These are phyloP conservation scores for Omphalea diandra DNA, from an alignment of 441 rosid species.

Conservation along the genomic window DNA sequence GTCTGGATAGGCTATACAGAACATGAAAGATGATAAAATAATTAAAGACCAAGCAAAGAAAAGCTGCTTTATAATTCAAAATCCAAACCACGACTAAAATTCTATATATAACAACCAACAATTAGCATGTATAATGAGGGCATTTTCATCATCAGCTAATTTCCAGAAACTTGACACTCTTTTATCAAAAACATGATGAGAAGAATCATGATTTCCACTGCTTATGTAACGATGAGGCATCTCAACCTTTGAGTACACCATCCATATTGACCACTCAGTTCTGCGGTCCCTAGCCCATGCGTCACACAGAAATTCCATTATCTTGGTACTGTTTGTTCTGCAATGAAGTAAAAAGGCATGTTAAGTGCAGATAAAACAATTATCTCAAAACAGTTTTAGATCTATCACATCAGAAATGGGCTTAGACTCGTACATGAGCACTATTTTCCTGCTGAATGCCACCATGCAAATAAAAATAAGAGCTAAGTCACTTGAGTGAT, in stretches of 20 bases:
- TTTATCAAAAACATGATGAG: conserved; percentile 49
- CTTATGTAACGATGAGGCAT: conserved; percentile 86
- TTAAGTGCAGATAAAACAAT: conserved; percentile 1
- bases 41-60: conserved; percentile 23
- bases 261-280: conserved; percentile 99
- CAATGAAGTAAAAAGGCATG: conserved; percentile 22
- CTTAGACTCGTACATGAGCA: neutral
- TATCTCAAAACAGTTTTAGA: neutral
- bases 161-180: conserved; percentile 65
- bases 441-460: neutral
- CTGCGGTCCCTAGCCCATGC: conserved; percentile 79
- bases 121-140: conserved; percentile 14
- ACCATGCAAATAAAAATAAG: neutral
- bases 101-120: neutral
- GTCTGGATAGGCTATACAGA: conserved; percentile 64
- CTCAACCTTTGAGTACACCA: conserved; percentile 88
- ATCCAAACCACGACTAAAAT: conserved; percentile 7
- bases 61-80: conserved; percentile 2
- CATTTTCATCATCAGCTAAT: conserved; percentile 59
- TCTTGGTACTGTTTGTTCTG: conserved; percentile 63
- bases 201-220: conserved; percentile 59
- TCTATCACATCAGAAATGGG: neutral
- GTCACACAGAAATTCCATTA: conserved; percentile 62
- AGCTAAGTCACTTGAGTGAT: neutral
- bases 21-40: conserved; percentile 20